phyloP scores from a whole-genome alignment of 108 stramenopile species.

The Skeletonema potamos region DNA sequence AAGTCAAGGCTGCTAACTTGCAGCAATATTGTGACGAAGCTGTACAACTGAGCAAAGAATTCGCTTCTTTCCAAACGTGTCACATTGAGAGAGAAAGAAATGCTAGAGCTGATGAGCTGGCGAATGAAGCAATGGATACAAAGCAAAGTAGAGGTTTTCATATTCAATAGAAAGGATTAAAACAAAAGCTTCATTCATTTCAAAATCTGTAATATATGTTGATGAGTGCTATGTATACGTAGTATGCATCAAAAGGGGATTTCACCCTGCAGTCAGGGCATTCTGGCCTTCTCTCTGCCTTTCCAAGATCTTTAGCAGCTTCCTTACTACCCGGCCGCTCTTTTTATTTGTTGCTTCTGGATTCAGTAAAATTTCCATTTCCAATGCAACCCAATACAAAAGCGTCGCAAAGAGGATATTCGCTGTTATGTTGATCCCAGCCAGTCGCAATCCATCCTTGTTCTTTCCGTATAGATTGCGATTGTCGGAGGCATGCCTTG shows the following conservation, averaged over 20 bases:
- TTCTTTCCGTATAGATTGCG: constrained; percentile 13
- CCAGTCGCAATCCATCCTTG: constrained; percentile 2
- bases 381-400: constrained; percentile 36
- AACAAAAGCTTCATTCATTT: not conserved
- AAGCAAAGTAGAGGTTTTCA: constrained; percentile 43
- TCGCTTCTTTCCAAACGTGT: constrained; percentile 56
- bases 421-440: constrained; percentile 17
- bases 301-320: constrained; percentile 5
- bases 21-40: constrained; percentile 42
- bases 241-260: not conserved
- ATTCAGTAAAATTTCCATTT: constrained; percentile 12
- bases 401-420: constrained; percentile 37
- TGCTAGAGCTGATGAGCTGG: constrained; percentile 79
- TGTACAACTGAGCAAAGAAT: constrained; percentile 33
- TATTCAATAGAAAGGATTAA: not conserved
- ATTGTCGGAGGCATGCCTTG: constrained; percentile 34
- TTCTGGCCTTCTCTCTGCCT: not conserved
- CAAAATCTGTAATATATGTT: not conserved
- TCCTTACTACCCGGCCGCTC: constrained; percentile 4
- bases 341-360: not conserved
- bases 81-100: constrained; percentile 72
- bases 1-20: constrained; percentile 52
- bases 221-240: not conserved
- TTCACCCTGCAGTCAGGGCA: not conserved
- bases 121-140: constrained; percentile 83